Evolutionary conservation across 2,329 filamentous ascomycete genomes (phyloP), one percentile per base, ranked within the genome.

Genomic region (Fusarium staphyleae): DNA sequence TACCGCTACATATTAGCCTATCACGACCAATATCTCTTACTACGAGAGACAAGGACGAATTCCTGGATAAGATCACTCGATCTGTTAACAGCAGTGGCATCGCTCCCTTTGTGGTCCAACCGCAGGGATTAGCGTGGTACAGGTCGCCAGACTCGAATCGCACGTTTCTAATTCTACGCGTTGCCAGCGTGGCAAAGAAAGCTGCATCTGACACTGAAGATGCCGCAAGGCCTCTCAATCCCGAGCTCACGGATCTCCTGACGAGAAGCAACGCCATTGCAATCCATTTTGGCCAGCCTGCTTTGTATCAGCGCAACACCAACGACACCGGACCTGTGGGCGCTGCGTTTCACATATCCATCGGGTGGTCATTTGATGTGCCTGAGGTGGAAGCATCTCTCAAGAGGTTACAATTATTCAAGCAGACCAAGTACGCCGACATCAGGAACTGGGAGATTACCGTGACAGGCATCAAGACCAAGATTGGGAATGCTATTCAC

Each of bases 1-100:
- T 91, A 42, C 93, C 93, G 3, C 80, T 99, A 39, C 95, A 99
- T 73, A 87, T 99, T 67, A 96, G 92, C 63, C 81, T 99, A 6
- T 98, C 95, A 7, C 83, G 91, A 5, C 89, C 95, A 0, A 77
- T 98, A 43, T 82, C 87, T 11, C 83, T 99, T 26, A 77, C 79
- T 40, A 92, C 90, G 0, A 80, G 86, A n/a, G 81, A 88, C 59
- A 91, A 90, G 62, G 84, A 88, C 22, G 64, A 60, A 0, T 97
- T 96, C 68, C 76, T 89, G 5, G 73, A 81, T 4, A 72, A 74
- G 0, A 70, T 96, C 5, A 70, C 75, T 29, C 69, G 72, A 1
- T 66, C 73, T 8, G 62, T 88, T 4, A 34, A 39, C 3, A 47
- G 49, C 2, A 63, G 66, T 30, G 52, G 71, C 49, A 51, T 67